Evolutionary conservation across 176 grass and related monocot species (phyloP), one percentile per base, ranked within the genome.

Genomic region (Panicum miliaceum): DNA sequence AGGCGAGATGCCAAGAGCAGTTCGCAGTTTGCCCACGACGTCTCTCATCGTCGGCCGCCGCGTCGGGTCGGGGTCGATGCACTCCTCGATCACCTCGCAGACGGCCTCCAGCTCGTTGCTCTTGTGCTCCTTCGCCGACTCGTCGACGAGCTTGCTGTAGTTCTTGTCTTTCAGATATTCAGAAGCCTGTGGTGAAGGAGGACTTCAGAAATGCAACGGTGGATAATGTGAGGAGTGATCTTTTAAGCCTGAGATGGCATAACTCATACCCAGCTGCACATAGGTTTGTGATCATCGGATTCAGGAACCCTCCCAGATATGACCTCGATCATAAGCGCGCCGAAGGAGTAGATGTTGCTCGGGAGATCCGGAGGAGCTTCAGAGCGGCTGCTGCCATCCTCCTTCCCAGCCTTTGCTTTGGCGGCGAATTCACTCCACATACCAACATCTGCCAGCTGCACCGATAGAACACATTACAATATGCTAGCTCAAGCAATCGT

Each of bases 401-500:
- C 89, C 74, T 68, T 90, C 51, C 60, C 76, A 78, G 78, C 64
- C 64, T 93, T 98, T 66, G 83, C 82, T 86, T 77, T 91, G 22
- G 34, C 51, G 12, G 63, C 69, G 42, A 93, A 59, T 81, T 95
- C 91, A 69, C 79, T 87, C 96, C 96, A 98, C 42, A 98, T 35
- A 86, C 91, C 80, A 41, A 88, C 75, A 87, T 98, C 93, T 22
- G 85, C 86, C 76, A 98, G 81, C 96, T 98, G 87, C 81, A 74
- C 59, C 54, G 60, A 10, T 0, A 64, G 34, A 65, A 32, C n/a
- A 54, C 57, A 73, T 73, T 40, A 23, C 51, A 45, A 19, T 27
- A 57, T 12, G 7, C 25, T 65, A 74, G 26, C 54, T 61, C 38
- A 80, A 65, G 57, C 26, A 62, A 59, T 38, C 61, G 0, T 25